Percentiles rank a stretch among this genome's conserved stretches.
phyloP scores from a whole-genome alignment of 2,329 filamentous ascomycete species.

The Sporothrix curviconia region DNA sequence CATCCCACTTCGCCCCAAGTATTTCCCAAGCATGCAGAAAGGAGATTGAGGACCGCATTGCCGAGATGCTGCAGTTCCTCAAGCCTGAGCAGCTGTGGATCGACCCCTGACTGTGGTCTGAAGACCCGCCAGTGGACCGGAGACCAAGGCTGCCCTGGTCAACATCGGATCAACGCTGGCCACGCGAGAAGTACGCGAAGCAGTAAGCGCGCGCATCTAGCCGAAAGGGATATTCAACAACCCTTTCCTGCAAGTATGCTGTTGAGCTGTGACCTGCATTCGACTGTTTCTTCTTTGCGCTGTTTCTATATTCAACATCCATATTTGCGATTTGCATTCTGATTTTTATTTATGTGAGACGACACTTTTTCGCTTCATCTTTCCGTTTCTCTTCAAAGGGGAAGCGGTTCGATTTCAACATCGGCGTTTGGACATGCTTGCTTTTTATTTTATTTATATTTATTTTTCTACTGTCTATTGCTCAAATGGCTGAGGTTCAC shows the following conservation, averaged over 20 bases:
- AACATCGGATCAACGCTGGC: conserved; percentile 98
- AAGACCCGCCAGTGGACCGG: conserved; percentile 98
- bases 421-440: conserved; percentile 20
- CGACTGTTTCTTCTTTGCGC: neutral
- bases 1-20: conserved; percentile 98
- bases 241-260: neutral
- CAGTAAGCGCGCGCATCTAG: conserved; percentile 30
- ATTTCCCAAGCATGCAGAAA: conserved; percentile 92
- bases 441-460: conserved; percentile 22
- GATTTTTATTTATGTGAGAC: conserved; percentile 18
- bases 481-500: neutral
- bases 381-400: conserved; percentile 7
- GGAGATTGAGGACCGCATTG: conserved; percentile 96
- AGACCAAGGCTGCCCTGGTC: conserved; percentile 91
- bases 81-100: conserved; percentile 99
- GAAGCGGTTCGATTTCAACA: conserved; percentile 19
- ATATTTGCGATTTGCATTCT: neutral
- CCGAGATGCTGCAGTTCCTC: conserved; percentile 96
- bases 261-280: neutral
- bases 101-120: conserved; percentile 97
- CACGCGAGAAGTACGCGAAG: conserved; percentile 85
- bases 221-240: neutral
- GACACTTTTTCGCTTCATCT: conserved; percentile 15
- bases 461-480: conserved; percentile 13
- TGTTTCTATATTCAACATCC: conserved; percentile 5